Evolutionary conservation across 306 rosid genomes (phyloP).

Genomic region (Corylus avellana): DNA sequence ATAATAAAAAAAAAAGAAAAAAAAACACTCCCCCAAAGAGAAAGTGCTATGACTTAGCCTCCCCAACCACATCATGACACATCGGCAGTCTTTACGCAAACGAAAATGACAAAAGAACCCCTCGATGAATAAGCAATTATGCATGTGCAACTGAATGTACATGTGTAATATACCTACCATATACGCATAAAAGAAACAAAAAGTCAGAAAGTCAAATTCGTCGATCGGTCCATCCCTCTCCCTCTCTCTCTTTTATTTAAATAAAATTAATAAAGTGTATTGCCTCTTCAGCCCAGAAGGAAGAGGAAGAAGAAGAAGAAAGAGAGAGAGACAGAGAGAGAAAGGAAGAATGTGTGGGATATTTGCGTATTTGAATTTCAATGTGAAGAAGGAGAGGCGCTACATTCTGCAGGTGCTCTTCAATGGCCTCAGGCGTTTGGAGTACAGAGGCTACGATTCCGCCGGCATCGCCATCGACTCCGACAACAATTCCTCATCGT

Average conservation of each 20-base stretch:
- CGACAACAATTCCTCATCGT: slow-evolving; percentile 24
- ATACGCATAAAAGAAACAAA: neutral
- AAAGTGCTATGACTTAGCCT: too few relatives aligned
- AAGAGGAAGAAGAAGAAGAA: neutral
- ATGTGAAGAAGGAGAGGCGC: slow-evolving; percentile 75
- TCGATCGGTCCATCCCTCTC: neutral
- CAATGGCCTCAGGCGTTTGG: slow-evolving; percentile 86
- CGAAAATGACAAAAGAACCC: too few relatives aligned
- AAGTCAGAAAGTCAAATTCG: neutral
- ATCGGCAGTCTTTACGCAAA: too few relatives aligned
- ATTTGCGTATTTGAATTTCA: slow-evolving; percentile 91
- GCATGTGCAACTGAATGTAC: too few relatives aligned
- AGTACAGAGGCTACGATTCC: slow-evolving; percentile 95
- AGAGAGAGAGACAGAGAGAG: neutral
- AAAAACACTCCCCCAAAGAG: too few relatives aligned
- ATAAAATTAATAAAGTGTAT: neutral
- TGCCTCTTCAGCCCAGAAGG: neutral
- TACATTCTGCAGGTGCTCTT: slow-evolving; percentile 87
- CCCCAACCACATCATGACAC: too few relatives aligned
- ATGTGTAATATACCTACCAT: too few relatives aligned
- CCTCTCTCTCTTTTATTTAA: neutral
- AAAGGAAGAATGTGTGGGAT: slow-evolving; percentile 80
- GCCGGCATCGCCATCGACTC: slow-evolving; percentile 88
- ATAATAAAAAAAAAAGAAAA: too few relatives aligned
- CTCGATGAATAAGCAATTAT: too few relatives aligned